Conservation (phyloP, 148 eudicot species). For the Talinum fruticosum region DNA sequence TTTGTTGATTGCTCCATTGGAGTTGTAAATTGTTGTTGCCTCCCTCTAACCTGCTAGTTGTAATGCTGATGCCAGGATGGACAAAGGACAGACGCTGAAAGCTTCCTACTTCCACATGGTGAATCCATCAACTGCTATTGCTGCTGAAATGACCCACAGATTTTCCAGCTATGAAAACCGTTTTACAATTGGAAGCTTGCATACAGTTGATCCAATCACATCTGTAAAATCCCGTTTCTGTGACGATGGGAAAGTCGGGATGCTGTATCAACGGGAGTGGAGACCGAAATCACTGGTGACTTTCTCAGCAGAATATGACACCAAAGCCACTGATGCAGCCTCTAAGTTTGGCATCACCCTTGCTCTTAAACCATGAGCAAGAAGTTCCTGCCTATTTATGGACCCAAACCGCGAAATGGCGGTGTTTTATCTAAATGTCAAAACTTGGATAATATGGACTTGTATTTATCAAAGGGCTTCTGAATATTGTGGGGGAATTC, state of each 20-base stretch:
- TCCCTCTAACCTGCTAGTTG: neutral
- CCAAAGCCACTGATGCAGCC: slow-evolving; percentile 48
- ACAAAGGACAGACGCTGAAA: slow-evolving; percentile 80
- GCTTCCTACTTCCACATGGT: slow-evolving; percentile 74
- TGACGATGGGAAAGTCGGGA: slow-evolving; percentile 58
- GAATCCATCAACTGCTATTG: slow-evolving; percentile 62
- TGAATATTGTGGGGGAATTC: slow-evolving; percentile 30
- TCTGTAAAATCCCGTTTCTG: slow-evolving; percentile 60
- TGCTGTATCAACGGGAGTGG: slow-evolving; percentile 84
- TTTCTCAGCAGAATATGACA: slow-evolving; percentile 73
- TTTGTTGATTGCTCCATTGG: neutral
- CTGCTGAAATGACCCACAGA: slow-evolving; percentile 84
- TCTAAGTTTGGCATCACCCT: slow-evolving; percentile 71
- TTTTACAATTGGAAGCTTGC: slow-evolving; percentile 71
- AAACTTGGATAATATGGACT: neutral
- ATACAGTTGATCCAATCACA: slow-evolving; percentile 49
- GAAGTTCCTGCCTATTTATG: no score
- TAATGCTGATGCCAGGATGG: slow-evolving; percentile 48
- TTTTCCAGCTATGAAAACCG: slow-evolving; percentile 57
- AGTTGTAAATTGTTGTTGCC: neutral
- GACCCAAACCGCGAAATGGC: slow-evolving; percentile 20
- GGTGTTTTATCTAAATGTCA: slow-evolving; percentile 15
- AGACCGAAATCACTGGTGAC: slow-evolving; percentile 77
- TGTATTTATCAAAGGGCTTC: slow-evolving; percentile 17
- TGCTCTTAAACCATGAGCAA: slow-evolving; percentile 81